Evolutionary conservation across 78 protist species (phyloP), one percentile per base, ranked within the genome.

Genomic region (Dictyostelium intermedium): DNA sequence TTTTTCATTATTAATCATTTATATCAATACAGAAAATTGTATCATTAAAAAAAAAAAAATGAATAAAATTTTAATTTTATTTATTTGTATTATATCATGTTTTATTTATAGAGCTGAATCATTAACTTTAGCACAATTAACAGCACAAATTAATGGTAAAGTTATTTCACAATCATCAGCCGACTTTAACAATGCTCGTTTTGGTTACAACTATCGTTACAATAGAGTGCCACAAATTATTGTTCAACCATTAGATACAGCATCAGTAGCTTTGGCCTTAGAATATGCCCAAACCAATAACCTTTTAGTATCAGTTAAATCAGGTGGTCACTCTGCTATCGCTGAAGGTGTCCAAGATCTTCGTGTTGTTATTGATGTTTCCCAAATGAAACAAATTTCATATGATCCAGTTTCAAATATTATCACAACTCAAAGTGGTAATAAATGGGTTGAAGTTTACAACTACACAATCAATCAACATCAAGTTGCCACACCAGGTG

Each of bases 331-430:
- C 34, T 77, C 86, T 20, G 53, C 84, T 18, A 35, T 47, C 20
- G 32, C 82, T 63, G 39, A 63, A 30, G 50, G 77, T 25, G 95
- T 81, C 14, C 41, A 60, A 20, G 86, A 79, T 35, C 53, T 81
- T 53, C 86, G 87, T 91, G 87, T 91, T 10, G 82, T 69, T 37
- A 91, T 91, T 32, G 95, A 91, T 82, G 23, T 91, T 34, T 81
- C 86, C 0, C 30, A 39, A 37, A 84, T 91, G 95, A 91, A 91
- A 47, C 23, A 56, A 20, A 91, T 39, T 32, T 20, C 73, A 23
- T 79, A 60, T 18, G 61, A 79, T 34, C 20, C 9, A 18, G 53
- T 20, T 13, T 16, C 35, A 18, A 82, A 34, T 23, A 81, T 77
- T 13, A 77, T 84, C 30, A 81, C 95, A 0, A 77, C 95, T 32